phyloP scores from a whole-genome alignment of 2,329 filamentous ascomycete genomes.

The Cyphellophora europaea region DNA sequence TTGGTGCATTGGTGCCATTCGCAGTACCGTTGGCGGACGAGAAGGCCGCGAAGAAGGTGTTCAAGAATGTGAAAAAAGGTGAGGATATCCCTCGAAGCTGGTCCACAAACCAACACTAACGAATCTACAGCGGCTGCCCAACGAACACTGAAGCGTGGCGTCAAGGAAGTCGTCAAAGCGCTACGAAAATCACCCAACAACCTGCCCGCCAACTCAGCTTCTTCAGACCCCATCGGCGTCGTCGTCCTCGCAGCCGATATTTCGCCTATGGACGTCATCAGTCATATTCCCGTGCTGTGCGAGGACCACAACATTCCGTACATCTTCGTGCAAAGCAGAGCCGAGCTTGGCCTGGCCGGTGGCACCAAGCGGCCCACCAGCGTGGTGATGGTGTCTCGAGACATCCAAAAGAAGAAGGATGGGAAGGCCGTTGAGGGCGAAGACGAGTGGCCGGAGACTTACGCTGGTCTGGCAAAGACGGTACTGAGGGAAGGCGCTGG shows the following conservation, averaged over 20 bases:
- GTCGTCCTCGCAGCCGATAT: constrained; percentile 95
- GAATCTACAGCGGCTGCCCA: constrained; percentile 68
- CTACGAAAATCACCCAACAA: constrained; percentile 82
- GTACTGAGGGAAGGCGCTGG: constrained; percentile 49
- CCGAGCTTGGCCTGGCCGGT: constrained; percentile 86
- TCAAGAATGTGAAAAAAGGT: constrained; percentile 45
- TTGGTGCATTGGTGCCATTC: constrained; percentile 40
- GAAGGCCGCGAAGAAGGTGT: constrained; percentile 41
- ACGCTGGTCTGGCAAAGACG: constrained; percentile 48
- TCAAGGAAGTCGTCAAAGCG: constrained; percentile 98
- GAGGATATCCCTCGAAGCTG: constrained; percentile 12
- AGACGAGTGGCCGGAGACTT: constrained; percentile 41
- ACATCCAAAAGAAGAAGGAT: constrained; percentile 42
- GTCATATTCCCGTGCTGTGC: constrained; percentile 92
- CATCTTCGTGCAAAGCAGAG: constrained; percentile 85
- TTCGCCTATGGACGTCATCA: constrained; percentile 97
- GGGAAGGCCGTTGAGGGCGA: constrained; percentile 35
- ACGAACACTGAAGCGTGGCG: constrained; percentile 92
- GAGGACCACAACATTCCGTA: constrained; percentile 98
- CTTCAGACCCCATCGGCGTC: constrained; percentile 51
- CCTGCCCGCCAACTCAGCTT: constrained; percentile 30
- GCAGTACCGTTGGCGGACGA: constrained; percentile 41
- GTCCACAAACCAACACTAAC: background rate
- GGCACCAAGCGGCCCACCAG: constrained; percentile 94
- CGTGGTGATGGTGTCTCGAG: constrained; percentile 71